Percentiles rank a stretch among this genome's conserved stretches.
Evolutionary conservation across 2,329 filamentous ascomycete genomes (phyloP).

Genomic region (Beauveria brongniartii): DNA sequence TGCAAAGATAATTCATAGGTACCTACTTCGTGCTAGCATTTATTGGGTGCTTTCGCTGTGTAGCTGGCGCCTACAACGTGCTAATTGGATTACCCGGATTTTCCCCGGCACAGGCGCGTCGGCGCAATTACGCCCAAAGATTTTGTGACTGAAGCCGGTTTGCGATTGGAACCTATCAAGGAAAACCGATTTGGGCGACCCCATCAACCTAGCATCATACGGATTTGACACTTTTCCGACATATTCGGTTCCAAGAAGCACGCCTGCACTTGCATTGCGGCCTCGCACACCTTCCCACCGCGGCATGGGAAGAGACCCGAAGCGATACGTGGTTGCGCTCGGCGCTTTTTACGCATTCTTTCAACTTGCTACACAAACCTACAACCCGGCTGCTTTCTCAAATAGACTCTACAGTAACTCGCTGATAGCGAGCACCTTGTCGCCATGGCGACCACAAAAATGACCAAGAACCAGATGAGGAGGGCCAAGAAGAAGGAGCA

Average conservation of each 20-base stretch:
- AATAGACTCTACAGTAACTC: conserved; percentile 2
- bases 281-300: background rate
- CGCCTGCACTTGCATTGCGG: background rate
- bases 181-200: background rate
- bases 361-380: conserved; percentile 27
- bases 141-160: conserved; percentile 9
- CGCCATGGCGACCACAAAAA: conserved; percentile 60
- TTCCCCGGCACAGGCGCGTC: background rate
- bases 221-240: background rate
- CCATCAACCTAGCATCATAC: background rate
- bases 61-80: too few relatives aligned
- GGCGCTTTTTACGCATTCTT: conserved; percentile 28
- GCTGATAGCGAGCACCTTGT: conserved; percentile 8
- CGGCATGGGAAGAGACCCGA: conserved; percentile 32
- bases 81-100: conserved; percentile 6
- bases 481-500: conserved; percentile 91
- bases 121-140: background rate
- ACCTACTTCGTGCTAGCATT: too few relatives aligned
- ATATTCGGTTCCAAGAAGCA: background rate
- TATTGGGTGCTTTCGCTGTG: too few relatives aligned
- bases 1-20: too few relatives aligned
- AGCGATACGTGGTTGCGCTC: conserved; percentile 27
- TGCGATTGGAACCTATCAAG: background rate
- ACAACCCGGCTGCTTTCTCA: conserved; percentile 21
- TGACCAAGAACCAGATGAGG: conserved; percentile 89